Evolutionary conservation across 495 filamentous ascomycete genomes (phyloP).

Genomic region (Penicillium coprophilum): DNA sequence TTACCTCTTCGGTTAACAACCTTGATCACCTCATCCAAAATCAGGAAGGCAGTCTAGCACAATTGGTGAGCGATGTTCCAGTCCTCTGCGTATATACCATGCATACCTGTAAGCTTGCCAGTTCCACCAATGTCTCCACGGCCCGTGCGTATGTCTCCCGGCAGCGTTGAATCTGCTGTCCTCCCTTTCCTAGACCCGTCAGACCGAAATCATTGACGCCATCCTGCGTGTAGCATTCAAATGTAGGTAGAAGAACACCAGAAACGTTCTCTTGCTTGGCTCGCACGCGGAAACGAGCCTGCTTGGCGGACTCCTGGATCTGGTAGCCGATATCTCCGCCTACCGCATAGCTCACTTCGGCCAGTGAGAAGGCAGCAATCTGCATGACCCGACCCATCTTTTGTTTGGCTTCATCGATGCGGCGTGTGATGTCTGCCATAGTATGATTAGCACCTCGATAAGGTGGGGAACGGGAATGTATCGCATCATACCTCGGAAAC

Average conservation of each 20-base stretch:
- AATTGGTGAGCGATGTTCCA: constrained; percentile 7
- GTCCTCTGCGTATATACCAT: background rate
- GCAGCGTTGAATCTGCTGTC: constrained; percentile 93
- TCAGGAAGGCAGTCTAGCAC: constrained; percentile 87
- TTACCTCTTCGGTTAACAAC: constrained; percentile 92
- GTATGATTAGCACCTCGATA: constrained; percentile 28
- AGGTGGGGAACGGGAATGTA: constrained; percentile 23
- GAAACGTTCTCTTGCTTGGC: constrained; percentile 99
- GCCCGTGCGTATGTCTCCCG: constrained; percentile 97
- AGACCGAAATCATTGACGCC: constrained; percentile 95
- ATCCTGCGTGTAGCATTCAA: constrained; percentile 79
- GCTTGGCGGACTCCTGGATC: constrained; percentile 92
- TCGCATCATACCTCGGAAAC: constrained; percentile 71
- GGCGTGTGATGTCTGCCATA: constrained; percentile 81
- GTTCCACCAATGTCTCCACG: constrained; percentile 93
- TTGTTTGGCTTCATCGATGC: constrained; percentile 97
- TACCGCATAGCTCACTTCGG: constrained; percentile 96
- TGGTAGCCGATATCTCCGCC: constrained; percentile 96
- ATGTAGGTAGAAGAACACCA: constrained; percentile 87
- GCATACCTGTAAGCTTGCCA: constrained; percentile 83
- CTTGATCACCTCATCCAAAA: constrained; percentile 98
- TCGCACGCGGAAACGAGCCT: constrained; percentile 85
- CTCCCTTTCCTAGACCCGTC: constrained; percentile 94
- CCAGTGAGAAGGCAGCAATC: constrained; percentile 95
- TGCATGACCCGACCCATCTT: constrained; percentile 99